Evolutionary conservation across 2,329 filamentous ascomycete species (phyloP), one percentile per base, ranked within the genome.

Genomic region (Fusarium sp.): DNA sequence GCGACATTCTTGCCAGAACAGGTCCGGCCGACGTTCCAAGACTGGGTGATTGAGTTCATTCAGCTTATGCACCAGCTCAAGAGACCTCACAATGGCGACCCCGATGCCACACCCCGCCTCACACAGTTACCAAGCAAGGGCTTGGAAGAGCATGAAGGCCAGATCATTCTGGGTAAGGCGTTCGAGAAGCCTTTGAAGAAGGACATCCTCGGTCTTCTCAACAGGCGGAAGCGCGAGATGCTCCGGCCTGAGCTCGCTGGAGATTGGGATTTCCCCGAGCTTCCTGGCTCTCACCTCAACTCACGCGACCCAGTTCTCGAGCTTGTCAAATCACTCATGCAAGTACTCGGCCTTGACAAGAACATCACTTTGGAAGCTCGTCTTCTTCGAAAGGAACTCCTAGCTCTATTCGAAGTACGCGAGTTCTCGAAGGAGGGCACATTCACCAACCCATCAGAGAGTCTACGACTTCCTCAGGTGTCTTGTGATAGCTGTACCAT

Each of bases 31-130:
- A 88, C 90, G 12, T 99, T 99, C 83, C 88, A 94, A 67, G 91
- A 97, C 73, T 98, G 94, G 93, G 89, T 98, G 5, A 89, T 97
- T 16, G 93, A 97, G 77, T 99, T 98, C 79, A 92, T 99, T 71
- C 90, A 97, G 71, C 86, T 98, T 57, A 98, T 99, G 94, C 94
- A 98, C 76, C 82, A 85, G 14, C 86, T 94, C 66, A 99, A 98
- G 80, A 88, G 90, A 8, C 90, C 92, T 0, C 80, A 80, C 2
- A 83, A 83, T 27, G 83, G 83, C 20, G 83, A 85, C 55, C 81
- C 82, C 4, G 82, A 83, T 63, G 82, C 82, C 16, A 90, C 85
- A 28, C 86, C 83, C 47, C 86, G 85, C 21, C 82, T 86, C 60
- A 92, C 84, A 4, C 90, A 87, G 74, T 81, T 90, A 46, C 86